phyloP scores from a whole-genome alignment of 139 green algal species.

The Chlorella ohadii region DNA sequence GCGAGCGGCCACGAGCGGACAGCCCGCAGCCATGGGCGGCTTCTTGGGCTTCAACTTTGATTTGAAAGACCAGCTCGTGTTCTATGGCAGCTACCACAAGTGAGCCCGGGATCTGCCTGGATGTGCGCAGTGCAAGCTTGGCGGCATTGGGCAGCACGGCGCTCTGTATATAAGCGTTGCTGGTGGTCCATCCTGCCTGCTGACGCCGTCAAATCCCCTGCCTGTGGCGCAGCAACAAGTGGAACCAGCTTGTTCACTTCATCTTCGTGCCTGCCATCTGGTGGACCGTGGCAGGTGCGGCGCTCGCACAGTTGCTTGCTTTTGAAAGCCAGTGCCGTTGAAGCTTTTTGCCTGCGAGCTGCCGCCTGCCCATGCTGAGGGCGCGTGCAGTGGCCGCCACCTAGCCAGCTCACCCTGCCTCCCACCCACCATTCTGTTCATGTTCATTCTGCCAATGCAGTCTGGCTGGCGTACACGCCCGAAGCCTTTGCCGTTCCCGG shows the following conservation, averaged over 20 bases:
- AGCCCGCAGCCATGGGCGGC: background rate
- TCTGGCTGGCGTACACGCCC: constrained; percentile 69
- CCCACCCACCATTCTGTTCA: too few species aligned
- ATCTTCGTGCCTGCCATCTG: constrained; percentile 83
- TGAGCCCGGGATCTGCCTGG: background rate
- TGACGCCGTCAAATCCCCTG: background rate
- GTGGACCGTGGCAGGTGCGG: constrained; percentile 54
- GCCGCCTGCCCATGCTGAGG: too few species aligned
- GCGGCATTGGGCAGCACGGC: too few species aligned
- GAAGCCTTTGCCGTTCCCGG: constrained; percentile 1
- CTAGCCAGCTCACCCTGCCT: too few species aligned
- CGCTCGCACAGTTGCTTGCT: background rate
- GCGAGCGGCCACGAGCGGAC: too few species aligned
- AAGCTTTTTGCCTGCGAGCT: too few species aligned
- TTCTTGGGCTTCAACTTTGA: constrained; percentile 51
- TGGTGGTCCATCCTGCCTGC: background rate
- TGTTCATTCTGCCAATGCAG: too few species aligned
- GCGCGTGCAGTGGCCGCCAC: too few species aligned
- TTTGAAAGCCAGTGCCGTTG: too few species aligned
- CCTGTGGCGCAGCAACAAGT: constrained; percentile 37
- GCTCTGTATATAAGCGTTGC: too few species aligned
- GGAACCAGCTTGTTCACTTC: constrained; percentile 88
- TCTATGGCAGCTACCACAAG: constrained; percentile 77
- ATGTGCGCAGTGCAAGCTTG: background rate
- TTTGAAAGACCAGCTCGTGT: constrained; percentile 55